Conservation (phyloP, 257 asterid genomes). For the Fraxinus cuspidata region DNA sequence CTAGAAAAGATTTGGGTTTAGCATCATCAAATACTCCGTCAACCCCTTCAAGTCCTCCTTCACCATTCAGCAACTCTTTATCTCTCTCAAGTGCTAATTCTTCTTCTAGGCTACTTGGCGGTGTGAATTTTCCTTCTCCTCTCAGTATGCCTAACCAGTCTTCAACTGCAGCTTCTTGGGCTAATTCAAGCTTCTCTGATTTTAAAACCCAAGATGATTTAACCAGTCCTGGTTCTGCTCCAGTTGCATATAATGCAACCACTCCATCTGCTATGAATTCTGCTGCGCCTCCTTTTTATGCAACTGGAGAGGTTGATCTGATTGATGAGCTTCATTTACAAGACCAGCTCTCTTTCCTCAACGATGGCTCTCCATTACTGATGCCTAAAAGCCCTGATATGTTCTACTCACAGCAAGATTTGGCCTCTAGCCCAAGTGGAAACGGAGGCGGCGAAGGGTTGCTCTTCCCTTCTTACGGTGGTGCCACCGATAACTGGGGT, state of each 20-base stretch:
- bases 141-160: constrained; percentile 47
- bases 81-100: constrained; percentile 51
- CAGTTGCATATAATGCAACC: constrained; percentile 17
- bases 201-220: constrained; percentile 41
- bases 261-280: constrained; percentile 51
- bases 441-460: constrained; percentile 23
- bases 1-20: constrained; percentile 52
- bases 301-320: constrained; percentile 50
- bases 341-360: constrained; percentile 69
- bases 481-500: constrained; percentile 33
- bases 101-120: constrained; percentile 34
- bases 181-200: constrained; percentile 44
- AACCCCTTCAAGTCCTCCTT: constrained; percentile 32
- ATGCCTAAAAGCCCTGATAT: constrained; percentile 46
- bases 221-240: constrained; percentile 32
- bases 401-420: constrained; percentile 41
- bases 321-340: constrained; percentile 73
- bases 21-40: constrained; percentile 39
- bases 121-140: constrained; percentile 56
- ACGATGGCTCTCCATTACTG: constrained; percentile 45
- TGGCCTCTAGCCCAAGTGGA: constrained; percentile 39
- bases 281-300: constrained; percentile 52
- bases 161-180: constrained; percentile 38
- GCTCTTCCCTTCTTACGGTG: constrained; percentile 32
- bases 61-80: constrained; percentile 23